Evolutionary conservation across 495 filamentous ascomycete genomes (phyloP).

Genomic region (Cercophora sp.): DNA sequence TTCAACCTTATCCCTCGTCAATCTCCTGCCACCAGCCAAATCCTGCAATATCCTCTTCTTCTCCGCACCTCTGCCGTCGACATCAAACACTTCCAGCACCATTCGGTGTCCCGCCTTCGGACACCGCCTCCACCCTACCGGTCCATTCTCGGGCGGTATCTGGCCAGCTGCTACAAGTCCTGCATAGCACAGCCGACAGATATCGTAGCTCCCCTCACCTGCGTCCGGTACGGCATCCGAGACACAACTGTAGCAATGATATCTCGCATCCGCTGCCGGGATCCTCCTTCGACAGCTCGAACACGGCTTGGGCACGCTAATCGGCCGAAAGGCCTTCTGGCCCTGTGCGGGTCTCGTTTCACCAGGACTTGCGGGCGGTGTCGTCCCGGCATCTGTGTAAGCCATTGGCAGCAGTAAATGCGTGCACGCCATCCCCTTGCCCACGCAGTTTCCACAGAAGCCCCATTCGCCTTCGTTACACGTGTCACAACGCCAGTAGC

Average conservation of each 20-base stretch:
- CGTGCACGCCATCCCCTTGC: slow-evolving; percentile 68
- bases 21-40: slow-evolving; percentile 62
- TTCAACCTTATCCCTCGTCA: slow-evolving; percentile 45
- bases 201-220: slow-evolving; percentile 63
- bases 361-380: neutral
- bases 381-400: slow-evolving; percentile 26
- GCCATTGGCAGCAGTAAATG: slow-evolving; percentile 69
- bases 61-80: slow-evolving; percentile 54
- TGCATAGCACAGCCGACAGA: slow-evolving; percentile 74
- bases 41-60: slow-evolving; percentile 50
- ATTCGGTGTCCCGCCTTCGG: slow-evolving; percentile 70
- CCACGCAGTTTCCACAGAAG: slow-evolving; percentile 79
- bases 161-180: slow-evolving; percentile 55
- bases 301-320: slow-evolving; percentile 67
- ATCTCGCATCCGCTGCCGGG: slow-evolving; percentile 60
- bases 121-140: slow-evolving; percentile 77
- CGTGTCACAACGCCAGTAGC: slow-evolving; percentile 75
- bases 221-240: slow-evolving; percentile 19
- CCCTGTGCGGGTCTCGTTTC: neutral
- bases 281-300: slow-evolving; percentile 71
- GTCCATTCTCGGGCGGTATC: slow-evolving; percentile 69
- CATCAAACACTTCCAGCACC: slow-evolving; percentile 69
- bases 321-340: slow-evolving; percentile 40
- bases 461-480: slow-evolving; percentile 94
- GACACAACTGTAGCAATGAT: slow-evolving; percentile 60